These are phyloP conservation scores for Aspergillus calidoustus DNA, from an alignment of 2,329 filamentous ascomycete genomes.

Conservation along the genomic window DNA sequence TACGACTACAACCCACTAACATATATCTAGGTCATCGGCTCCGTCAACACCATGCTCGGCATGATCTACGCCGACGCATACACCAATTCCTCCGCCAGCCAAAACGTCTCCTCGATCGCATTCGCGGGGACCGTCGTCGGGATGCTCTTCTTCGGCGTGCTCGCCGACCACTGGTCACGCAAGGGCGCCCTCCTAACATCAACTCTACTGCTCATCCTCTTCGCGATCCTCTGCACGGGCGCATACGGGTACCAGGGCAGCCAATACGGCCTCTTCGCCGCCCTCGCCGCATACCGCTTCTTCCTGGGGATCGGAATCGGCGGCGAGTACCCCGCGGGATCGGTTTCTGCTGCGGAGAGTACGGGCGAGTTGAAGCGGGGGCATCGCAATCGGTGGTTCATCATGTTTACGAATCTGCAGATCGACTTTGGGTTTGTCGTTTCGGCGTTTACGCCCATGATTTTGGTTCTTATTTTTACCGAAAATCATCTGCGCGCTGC, in stretches of 20 bases:
- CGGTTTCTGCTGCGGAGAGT: constrained; percentile 81
- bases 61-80: constrained; percentile 73
- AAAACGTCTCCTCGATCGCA: constrained; percentile 79
- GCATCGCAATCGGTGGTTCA: constrained; percentile 87
- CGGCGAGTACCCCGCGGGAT: constrained; percentile 64
- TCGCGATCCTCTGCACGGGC: constrained; percentile 77
- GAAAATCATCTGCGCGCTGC: constrained; percentile 71
- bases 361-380: constrained; percentile 81
- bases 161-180: constrained; percentile 82
- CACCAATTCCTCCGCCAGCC: constrained; percentile 67
- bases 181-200: constrained; percentile 80
- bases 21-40: constrained; percentile 71
- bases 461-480: constrained; percentile 64
- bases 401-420: constrained; percentile 86
- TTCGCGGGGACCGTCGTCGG: constrained; percentile 87
- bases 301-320: constrained; percentile 80
- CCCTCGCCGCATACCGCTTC: constrained; percentile 82
- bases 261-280: constrained; percentile 72
- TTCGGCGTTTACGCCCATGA: constrained; percentile 75
- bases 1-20: not conserved
- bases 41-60: constrained; percentile 76
- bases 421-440: constrained; percentile 86
- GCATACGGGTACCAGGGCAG: constrained; percentile 76
- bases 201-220: constrained; percentile 82
- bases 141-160: constrained; percentile 78